Base-by-base conservation (phyloP, 2,329 filamentous ascomycete species). In the Aspergillus vadensis region DNA sequence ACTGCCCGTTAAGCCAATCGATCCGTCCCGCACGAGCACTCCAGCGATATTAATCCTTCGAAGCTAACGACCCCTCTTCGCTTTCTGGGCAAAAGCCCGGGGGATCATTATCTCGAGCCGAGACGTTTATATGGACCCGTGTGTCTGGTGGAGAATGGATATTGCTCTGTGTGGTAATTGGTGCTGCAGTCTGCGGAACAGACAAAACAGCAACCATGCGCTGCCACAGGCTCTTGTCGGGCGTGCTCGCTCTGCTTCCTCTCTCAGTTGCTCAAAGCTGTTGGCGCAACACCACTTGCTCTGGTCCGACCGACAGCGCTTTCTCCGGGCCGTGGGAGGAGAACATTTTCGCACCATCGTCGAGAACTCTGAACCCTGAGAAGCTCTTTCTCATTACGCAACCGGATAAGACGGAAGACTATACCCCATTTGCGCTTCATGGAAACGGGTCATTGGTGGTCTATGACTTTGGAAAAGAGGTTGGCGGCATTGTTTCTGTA, bases 381-480 rank as follows among this genome's bases (percentile, higher is more conserved):
- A 77, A 36, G 19, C 39, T 47, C 5, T 55, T 47, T 17, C 23
- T 55, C 25, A 47, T 55, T n/a, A 47, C 41, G 38, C 41, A 55
- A 4, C 23, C 53, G 30, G 17, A 74, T 48, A 59, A 57, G 5
- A 63, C 50, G 14, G 59, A 63, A n/a, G 54, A 66, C 10, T 75
- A 67, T 70, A 70, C 5, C 30, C 68, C 69, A 17, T 63, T 58
- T 2, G 68, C 65, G 1, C 68, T 83, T 5, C 63, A 65, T 8
- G 76, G 78, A 10, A 85, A 86, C 66, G 82, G 81, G 10, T 83
- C 82, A 3, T 76, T 78, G n/a, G 69, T 85, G 2, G 80, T 86
- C 1, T 84, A 85, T 59, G 85, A 87, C 69, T 87, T 87, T 67
- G 84, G 84, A 4, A 75, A 80, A 23, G 83, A 86, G 67, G 83